Base-by-base conservation (phyloP, 495 filamentous ascomycete genomes). In the Hypoxylon perforatum region DNA sequence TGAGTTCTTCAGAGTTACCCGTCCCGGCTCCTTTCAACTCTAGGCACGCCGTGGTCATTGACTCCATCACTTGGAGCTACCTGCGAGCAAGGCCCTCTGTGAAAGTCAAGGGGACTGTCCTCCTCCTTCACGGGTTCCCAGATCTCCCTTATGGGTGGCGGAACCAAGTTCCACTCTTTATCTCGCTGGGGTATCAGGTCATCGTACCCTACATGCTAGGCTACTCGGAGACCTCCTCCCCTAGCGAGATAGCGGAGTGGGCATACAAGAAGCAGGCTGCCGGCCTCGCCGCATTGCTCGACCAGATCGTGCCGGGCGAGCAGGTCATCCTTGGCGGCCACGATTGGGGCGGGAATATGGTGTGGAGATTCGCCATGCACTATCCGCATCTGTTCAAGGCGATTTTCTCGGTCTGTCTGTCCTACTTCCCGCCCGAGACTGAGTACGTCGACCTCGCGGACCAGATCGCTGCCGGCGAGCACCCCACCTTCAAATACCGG, bases 121-220 rank as follows among this genome's bases (percentile, higher is more conserved):
- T 94, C 61, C 81, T 85, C 23, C 69, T 83, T 41, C 82, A 85
- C 61, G 79, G 78, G 38, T 92, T 55, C 86, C 90, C 74, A 2
- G 89, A 91, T 73, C 63, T 90, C 28, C 85, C 84, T 9, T 81
- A 88, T 62, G 87, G 84, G 72, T 93, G 92, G 92, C 86, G 91
- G 45, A 86, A 91, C 74, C 90, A 94, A 75, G 92, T 97, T 69
- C 91, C 91, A 1, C 74, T 86, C 73, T 79, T 94, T 4, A 67
- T 89, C 1, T 78, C 86, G 9, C 78, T 85, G 66, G 89, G 88
- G 2, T 84, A 92, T 50, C 81, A 87, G 33, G 88, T 94, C 28
- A 84, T 94, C 45, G 89, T 82, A 2, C 90, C 91, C 2, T 90
- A 94, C 72, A 83, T 91, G 76, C 84, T 94, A 38, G 92, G 92